phyloP scores from a whole-genome alignment of 1,284 basidiomycete species.

The Leccinum fuscescens region DNA sequence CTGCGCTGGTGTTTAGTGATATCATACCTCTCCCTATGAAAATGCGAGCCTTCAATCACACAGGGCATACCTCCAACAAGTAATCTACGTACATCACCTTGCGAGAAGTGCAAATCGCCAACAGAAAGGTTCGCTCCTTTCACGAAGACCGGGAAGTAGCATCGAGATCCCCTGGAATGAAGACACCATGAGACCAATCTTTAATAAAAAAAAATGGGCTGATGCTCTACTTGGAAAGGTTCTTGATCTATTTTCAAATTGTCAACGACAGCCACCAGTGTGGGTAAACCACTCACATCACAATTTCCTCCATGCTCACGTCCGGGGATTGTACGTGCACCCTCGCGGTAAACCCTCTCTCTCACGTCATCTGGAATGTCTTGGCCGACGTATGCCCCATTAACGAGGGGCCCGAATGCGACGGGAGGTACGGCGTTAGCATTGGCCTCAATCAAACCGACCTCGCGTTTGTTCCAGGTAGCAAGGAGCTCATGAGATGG shows the following conservation, averaged over 20 bases:
- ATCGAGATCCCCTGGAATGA: constrained; percentile 53
- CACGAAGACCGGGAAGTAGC: constrained; percentile 79
- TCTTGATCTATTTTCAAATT: constrained; percentile 57
- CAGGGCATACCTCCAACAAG: not conserved
- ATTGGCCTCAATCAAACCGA: constrained; percentile 60
- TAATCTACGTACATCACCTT: constrained; percentile 61
- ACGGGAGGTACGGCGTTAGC: constrained; percentile 58
- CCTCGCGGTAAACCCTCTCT: constrained; percentile 62
- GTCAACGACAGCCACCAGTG: constrained; percentile 2
- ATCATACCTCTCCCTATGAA: constrained; percentile 51
- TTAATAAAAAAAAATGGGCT: not conserved
- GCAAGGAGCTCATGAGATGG: constrained; percentile 71
- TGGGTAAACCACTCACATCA: constrained; percentile 47
- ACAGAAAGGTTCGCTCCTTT: constrained; percentile 76
- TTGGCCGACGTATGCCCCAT: constrained; percentile 71
- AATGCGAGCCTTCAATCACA: not conserved
- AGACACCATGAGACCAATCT: not conserved
- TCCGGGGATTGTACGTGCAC: constrained; percentile 75
- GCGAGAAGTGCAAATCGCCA: constrained; percentile 80
- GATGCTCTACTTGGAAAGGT: constrained; percentile 52
- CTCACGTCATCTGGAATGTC: constrained; percentile 48
- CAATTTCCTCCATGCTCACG: constrained; percentile 82
- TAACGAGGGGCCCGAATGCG: constrained; percentile 60
- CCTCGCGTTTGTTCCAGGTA: constrained; percentile 74
- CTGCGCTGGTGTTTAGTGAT: not conserved